Evolutionary conservation across 192 early-diverging fungal genomes (phyloP), one percentile per base, ranked within the genome.

Genomic region (Rhizophagus sp.): DNA sequence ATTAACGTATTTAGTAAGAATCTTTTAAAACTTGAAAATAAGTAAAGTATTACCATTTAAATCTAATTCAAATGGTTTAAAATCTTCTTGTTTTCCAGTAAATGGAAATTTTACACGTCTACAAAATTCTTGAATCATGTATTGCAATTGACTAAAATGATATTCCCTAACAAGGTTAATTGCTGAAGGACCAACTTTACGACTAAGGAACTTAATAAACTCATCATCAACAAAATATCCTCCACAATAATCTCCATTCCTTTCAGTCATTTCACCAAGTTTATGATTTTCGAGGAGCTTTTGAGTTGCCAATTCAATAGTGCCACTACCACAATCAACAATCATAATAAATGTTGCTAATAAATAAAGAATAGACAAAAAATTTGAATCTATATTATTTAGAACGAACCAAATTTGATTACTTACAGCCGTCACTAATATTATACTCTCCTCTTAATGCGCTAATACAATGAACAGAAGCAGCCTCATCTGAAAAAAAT

Each of bases 311-410:
- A 88, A 79, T 83, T 90, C 88, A 0, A 90, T 85, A 4, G 88
- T 90, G 62, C 86, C 87, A 63, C 86, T 85, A 75, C 88, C 88
- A 39, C 86, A 87, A 83, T 90, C 88, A 76, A 86, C 87, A 62
- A 90, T 85, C 87, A 90, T 88, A 36, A 36, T 36, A 68, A 90
- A 88, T 4, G 85, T 82, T 30, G 86, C 83, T 74, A 27, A 19
- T 27, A 36, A 33, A 15, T 61, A 50, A 22, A 13, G 27, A 52
- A 27, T 13, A 1, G 2, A 47, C 9, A 44, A 44, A 30, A 44
- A 44, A 0, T 44, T 44, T 44, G 2, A 12, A 2, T 47, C 6
- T 47, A 47, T 12, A 47, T 47, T 47, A 39, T 47, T 47, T 47
- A 47, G 2, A 47, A 5, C 11, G 11, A 5, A 12, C 10, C 44